phyloP scores from a whole-genome alignment of 257 asterid species.

The Petunia axillaris region DNA sequence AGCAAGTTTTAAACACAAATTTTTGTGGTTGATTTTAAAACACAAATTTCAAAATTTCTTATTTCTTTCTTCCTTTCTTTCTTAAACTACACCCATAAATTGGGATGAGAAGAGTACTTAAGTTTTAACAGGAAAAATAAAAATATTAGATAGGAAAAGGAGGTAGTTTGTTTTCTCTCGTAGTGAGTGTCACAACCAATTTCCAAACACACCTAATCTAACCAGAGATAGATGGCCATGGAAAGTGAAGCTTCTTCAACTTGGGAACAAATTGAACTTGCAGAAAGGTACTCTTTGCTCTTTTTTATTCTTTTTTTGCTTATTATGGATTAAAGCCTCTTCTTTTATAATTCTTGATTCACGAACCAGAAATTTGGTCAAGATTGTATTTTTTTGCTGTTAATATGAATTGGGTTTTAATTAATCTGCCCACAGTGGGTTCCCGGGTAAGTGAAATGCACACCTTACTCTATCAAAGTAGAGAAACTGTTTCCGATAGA shows the following conservation, averaged over 20 bases:
- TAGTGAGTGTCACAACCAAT: not conserved
- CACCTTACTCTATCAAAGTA: too few relatives aligned
- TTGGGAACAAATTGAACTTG: conserved; percentile 65
- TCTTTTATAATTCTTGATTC: not conserved
- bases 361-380: not conserved
- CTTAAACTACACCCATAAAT: too few relatives aligned
- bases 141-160: too few relatives aligned
- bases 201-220: not conserved
- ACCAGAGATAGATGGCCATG: not conserved
- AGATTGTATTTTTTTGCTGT: not conserved
- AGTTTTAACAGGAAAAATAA: too few relatives aligned
- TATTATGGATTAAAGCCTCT: not conserved
- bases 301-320: not conserved
- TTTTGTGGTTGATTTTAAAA: too few relatives aligned
- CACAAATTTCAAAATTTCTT: too few relatives aligned
- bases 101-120: too few relatives aligned
- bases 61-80: too few relatives aligned
- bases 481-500: too few relatives aligned
- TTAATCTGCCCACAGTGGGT: too few relatives aligned
- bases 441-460: too few relatives aligned
- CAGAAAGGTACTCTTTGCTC: conserved; percentile 52
- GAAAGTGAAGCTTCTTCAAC: conserved; percentile 34
- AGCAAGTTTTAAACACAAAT: too few relatives aligned
- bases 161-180: not conserved
- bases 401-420: not conserved